Percentiles rank a stretch among this genome's conserved stretches.
Conservation (phyloP, 1,139 yeast species). For the Blastobotrys indianensis region DNA sequence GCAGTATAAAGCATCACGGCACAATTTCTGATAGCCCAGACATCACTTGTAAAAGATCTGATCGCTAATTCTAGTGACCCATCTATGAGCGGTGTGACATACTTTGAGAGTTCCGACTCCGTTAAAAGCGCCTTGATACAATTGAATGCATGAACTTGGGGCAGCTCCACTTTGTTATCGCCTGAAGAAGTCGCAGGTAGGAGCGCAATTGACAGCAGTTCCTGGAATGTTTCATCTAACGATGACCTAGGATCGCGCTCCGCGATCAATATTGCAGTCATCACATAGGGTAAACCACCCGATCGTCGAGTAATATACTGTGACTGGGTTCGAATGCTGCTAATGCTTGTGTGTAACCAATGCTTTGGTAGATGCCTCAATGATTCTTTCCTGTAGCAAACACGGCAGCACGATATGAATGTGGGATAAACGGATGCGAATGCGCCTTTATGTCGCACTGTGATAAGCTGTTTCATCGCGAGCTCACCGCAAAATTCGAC, state of each 20-base stretch:
- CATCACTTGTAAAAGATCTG: conserved; percentile 51
- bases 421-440: conserved; percentile 83
- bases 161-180: conserved; percentile 58
- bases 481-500: conserved; percentile 43
- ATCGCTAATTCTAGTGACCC: conserved; percentile 57
- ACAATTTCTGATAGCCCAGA: conserved; percentile 88
- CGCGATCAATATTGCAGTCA: conserved; percentile 66
- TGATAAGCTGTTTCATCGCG: conserved; percentile 59
- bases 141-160: conserved; percentile 92
- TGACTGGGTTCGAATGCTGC: conserved; percentile 48
- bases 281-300: conserved; percentile 79
- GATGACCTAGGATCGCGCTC: conserved; percentile 36
- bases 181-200: conserved; percentile 41
- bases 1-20: conserved; percentile 90
- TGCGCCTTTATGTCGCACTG: conserved; percentile 85
- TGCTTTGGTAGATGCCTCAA: conserved; percentile 38
- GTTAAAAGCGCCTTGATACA: conserved; percentile 68
- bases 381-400: conserved; percentile 39
- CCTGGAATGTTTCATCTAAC: conserved; percentile 47
- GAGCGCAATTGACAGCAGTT: conserved; percentile 49
- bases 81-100: conserved; percentile 50
- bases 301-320: conserved; percentile 81
- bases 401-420: conserved; percentile 54
- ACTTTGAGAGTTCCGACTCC: conserved; percentile 57
- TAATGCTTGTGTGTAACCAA: conserved; percentile 56